phyloP scores from a whole-genome alignment of 192 early-diverging fungal genomes.

The Mortierella antarctica region DNA sequence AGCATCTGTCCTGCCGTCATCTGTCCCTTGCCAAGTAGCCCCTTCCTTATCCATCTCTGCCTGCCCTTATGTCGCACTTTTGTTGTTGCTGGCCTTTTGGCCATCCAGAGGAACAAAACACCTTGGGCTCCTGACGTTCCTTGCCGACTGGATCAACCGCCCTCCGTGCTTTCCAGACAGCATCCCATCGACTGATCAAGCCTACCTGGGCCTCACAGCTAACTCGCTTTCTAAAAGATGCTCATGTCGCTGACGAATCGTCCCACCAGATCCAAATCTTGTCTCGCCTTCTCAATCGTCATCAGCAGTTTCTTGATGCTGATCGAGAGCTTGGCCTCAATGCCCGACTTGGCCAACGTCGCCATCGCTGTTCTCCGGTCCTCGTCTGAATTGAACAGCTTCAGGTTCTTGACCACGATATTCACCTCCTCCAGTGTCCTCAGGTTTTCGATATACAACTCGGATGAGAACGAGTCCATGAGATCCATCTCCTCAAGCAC shows the following conservation, averaged over 20 bases:
- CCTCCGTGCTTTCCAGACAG: too few relatives aligned
- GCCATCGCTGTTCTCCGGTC: conserved; percentile 70
- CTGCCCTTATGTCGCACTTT: too few relatives aligned
- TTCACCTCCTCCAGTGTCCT: conserved; percentile 76
- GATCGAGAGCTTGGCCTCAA: conserved; percentile 73
- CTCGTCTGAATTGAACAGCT: conserved; percentile 71
- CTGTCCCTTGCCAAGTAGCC: too few relatives aligned
- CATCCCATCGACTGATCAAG: too few relatives aligned
- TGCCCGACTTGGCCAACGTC: conserved; percentile 61
- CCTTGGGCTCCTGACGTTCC: too few relatives aligned
- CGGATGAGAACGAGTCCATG: conserved; percentile 84
- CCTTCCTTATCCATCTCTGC: too few relatives aligned
- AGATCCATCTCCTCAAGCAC: conserved; percentile 92
- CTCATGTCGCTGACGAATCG: conserved; percentile 76
- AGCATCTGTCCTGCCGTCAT: too few relatives aligned
- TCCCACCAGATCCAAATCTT: conserved; percentile 82
- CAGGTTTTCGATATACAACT: conserved; percentile 85
- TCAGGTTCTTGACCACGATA: conserved; percentile 73
- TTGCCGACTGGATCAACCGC: too few relatives aligned
- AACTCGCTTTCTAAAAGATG: conserved; percentile 7
- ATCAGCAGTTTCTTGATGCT: conserved; percentile 94
- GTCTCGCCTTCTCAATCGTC: conserved; percentile 91
- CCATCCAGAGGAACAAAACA: not conserved
- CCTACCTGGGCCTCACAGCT: too few relatives aligned
- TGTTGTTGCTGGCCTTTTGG: too few relatives aligned